A percentile compares a stretch with the other conserved stretches of the same genome.
These are phyloP conservation scores for Trebouxia sp. DNA, from an alignment of 139 green algal species.

Conservation along the genomic window DNA sequence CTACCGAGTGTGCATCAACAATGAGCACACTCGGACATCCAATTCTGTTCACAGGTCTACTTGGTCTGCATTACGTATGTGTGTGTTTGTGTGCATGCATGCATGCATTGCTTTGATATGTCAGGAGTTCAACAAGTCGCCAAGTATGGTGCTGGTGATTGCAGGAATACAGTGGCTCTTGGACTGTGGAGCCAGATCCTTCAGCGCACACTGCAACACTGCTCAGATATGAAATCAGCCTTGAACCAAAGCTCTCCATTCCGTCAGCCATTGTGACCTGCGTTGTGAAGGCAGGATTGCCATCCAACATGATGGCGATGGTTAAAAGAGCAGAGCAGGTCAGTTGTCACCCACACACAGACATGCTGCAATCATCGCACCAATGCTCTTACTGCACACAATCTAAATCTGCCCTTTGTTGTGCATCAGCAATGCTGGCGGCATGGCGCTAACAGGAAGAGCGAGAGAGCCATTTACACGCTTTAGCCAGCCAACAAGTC, in stretches of 20 bases:
- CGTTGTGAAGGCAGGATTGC: slow-evolving; percentile 53
- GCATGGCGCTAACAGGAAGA: too few species aligned
- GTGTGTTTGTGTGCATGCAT: too few species aligned
- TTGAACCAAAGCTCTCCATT: slow-evolving; percentile 45
- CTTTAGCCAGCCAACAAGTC: too few species aligned
- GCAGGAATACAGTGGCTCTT: slow-evolving; percentile 53
- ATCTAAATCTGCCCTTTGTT: neutral
- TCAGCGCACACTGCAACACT: slow-evolving; percentile 25
- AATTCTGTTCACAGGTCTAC: too few species aligned
- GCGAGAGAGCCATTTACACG: too few species aligned
- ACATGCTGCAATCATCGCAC: neutral
- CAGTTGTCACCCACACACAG: neutral
- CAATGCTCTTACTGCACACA: neutral
- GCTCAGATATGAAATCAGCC: slow-evolving; percentile 56
- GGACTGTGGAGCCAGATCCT: slow-evolving; percentile 54
- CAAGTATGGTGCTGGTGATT: too few species aligned
- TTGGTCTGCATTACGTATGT: too few species aligned
- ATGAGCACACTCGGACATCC: neutral
- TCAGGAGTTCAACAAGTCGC: too few species aligned
- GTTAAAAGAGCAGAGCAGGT: slow-evolving; percentile 48
- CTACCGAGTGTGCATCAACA: too few species aligned
- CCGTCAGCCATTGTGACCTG: slow-evolving; percentile 48
- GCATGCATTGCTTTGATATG: too few species aligned
- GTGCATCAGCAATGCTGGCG: too few species aligned
- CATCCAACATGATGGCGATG: slow-evolving; percentile 56